Conservation (phyloP, 352 stramenopile genomes). For the Elongisporangium prolatum region DNA sequence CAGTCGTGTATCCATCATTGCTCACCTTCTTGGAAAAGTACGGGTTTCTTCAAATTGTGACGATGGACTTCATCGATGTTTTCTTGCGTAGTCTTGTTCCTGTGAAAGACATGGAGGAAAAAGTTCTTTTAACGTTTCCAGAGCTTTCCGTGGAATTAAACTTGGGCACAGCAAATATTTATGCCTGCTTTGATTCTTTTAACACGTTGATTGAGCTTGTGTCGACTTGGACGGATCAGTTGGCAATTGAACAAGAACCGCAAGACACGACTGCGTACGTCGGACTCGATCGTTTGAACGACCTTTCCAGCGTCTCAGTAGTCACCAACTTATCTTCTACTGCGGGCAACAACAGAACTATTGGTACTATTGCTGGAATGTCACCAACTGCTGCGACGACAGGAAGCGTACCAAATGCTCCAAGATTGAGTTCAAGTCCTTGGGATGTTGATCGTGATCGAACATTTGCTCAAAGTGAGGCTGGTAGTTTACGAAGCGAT, state of each 20-base stretch:
- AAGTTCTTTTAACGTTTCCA: conserved; percentile 36
- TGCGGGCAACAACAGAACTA: conserved; percentile 16
- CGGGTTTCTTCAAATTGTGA: conserved; percentile 80
- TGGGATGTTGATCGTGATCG: neutral
- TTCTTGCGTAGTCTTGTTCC: conserved; percentile 71
- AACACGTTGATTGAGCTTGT: conserved; percentile 78
- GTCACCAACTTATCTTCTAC: conserved; percentile 63
- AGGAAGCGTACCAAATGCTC: neutral
- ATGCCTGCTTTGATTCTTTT: conserved; percentile 88
- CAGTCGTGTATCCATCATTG: conserved; percentile 54
- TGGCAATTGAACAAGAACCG: conserved; percentile 58
- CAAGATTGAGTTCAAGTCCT: neutral
- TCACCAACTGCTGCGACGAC: conserved; percentile 2
- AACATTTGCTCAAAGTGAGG: conserved; percentile 1
- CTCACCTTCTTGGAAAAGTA: conserved; percentile 79
- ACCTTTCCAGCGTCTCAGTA: conserved; percentile 60
- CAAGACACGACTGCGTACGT: conserved; percentile 76
- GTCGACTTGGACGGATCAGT: conserved; percentile 63
- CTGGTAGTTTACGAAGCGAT: conserved; percentile 19
- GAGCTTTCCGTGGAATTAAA: conserved; percentile 81
- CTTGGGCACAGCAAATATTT: conserved; percentile 82
- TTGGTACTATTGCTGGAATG: conserved; percentile 9
- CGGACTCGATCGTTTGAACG: conserved; percentile 52
- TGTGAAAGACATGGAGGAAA: conserved; percentile 24
- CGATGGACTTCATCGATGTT: conserved; percentile 81